Conservation (phyloP, 2,329 filamentous ascomycete genomes). For the Esteya vermicola region DNA sequence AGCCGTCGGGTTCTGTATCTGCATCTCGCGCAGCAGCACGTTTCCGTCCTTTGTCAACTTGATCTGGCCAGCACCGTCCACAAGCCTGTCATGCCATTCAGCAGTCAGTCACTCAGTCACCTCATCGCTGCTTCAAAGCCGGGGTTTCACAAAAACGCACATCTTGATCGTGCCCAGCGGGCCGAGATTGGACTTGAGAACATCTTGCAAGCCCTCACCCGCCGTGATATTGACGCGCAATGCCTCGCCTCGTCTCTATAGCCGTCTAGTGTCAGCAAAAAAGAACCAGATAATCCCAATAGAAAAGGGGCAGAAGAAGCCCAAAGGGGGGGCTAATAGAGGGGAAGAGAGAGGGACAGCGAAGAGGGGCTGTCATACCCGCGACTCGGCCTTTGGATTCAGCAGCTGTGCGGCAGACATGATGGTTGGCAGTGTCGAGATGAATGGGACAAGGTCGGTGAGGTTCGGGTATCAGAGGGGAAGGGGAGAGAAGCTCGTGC, state of each 20-base stretch:
- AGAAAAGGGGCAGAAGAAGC: background rate
- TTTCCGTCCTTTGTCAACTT: slow-evolving; percentile 99
- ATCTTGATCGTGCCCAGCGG: slow-evolving; percentile 94
- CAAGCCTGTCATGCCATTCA: slow-evolving; percentile 39
- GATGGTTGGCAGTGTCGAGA: slow-evolving; percentile 5
- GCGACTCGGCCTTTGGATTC: slow-evolving; percentile 96
- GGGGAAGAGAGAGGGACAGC: slow-evolving; percentile 1
- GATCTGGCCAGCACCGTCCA: slow-evolving; percentile 64
- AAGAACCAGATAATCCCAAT: background rate
- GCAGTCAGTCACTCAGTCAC: background rate
- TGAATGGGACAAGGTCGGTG: background rate
- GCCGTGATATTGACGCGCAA: slow-evolving; percentile 93
- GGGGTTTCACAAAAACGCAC: slow-evolving; percentile 27
- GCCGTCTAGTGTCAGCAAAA: background rate
- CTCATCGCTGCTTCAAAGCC: background rate
- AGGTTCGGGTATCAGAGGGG: background rate
- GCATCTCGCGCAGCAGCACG: slow-evolving; percentile 63
- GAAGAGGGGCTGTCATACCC: slow-evolving; percentile 43
- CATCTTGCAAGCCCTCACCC: slow-evolving; percentile 84
- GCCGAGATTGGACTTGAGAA: slow-evolving; percentile 90
- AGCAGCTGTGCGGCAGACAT: slow-evolving; percentile 98
- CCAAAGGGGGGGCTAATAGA: background rate
- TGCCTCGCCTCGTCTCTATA: slow-evolving; percentile 87
- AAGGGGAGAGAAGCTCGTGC: background rate
- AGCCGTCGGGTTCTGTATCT: slow-evolving; percentile 97